phyloP scores from a whole-genome alignment of 495 filamentous ascomycete genomes.

The Podospora anserina region DNA sequence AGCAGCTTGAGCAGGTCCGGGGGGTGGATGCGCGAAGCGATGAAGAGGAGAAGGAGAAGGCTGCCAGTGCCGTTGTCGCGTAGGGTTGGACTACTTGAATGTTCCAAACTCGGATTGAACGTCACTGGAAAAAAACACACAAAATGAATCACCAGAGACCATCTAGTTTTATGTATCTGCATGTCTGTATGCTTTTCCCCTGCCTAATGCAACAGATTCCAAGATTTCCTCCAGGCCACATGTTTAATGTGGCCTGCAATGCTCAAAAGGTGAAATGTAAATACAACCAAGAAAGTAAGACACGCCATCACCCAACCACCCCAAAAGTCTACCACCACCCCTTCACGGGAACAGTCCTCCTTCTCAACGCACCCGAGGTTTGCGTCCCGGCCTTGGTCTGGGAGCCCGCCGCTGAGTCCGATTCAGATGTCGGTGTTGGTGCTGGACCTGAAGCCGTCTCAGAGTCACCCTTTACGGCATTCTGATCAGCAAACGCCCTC shows the following conservation, averaged over 20 bases:
- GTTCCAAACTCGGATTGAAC: background rate
- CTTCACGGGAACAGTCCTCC: background rate
- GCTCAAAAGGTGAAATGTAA: background rate
- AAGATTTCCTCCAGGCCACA: background rate
- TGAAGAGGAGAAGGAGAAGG: slow-evolving; percentile 34
- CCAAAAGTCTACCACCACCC: background rate
- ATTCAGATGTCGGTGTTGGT: background rate
- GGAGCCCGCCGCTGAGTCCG: no score
- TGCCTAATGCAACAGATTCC: background rate
- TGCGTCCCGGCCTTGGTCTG: background rate
- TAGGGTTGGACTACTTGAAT: background rate
- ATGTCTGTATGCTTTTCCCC: background rate
- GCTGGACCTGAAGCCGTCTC: background rate
- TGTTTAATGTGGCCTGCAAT: slow-evolving; percentile 1
- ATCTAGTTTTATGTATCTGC: background rate
- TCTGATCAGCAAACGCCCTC: slow-evolving; percentile 23
- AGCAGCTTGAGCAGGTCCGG: slow-evolving; percentile 39
- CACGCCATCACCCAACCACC: background rate
- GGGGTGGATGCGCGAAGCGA: slow-evolving; percentile 27
- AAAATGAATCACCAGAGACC: background rate
- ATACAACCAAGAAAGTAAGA: background rate
- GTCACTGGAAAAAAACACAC: background rate
- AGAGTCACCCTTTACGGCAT: slow-evolving; percentile 7
- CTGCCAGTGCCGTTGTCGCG: background rate
- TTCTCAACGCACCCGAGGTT: background rate